These are phyloP conservation scores for Plasmodium fragile DNA, from an alignment of 169 alveolate genomes.

Conservation along the genomic window DNA sequence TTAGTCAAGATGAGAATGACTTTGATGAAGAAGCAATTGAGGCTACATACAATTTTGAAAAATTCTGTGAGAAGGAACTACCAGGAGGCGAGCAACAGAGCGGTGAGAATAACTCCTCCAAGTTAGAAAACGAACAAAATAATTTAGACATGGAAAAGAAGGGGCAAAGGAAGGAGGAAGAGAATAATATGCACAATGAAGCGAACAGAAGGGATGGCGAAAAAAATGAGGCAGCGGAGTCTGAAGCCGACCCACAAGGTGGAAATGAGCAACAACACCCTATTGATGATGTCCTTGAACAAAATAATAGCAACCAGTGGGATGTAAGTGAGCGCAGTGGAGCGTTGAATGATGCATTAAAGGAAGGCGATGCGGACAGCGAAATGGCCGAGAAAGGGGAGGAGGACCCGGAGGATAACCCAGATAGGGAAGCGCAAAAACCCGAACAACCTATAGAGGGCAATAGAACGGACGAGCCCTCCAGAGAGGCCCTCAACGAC, in stretches of 20 bases:
- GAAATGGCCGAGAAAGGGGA: constrained; percentile 23
- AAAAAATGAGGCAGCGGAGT: constrained; percentile 30
- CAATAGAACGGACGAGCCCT: neutral
- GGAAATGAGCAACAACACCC: neutral
- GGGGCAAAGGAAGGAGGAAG: constrained; percentile 65
- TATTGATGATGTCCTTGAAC: constrained; percentile 79
- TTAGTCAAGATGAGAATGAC: constrained; percentile 79
- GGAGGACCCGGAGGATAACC: neutral
- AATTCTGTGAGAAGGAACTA: constrained; percentile 84
- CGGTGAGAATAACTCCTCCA: constrained; percentile 80
- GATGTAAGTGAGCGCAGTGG: constrained; percentile 26
- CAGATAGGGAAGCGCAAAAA: neutral
- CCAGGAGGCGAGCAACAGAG: constrained; percentile 79
- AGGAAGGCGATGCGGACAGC: neutral
- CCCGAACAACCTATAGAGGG: neutral
- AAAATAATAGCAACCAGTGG: constrained; percentile 13
- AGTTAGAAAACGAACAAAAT: constrained; percentile 79
- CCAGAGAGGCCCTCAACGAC: neutral
- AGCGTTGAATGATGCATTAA: neutral
- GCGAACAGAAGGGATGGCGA: constrained; percentile 16
- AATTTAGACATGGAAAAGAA: constrained; percentile 71
- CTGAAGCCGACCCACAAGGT: constrained; percentile 50
- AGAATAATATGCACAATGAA: constrained; percentile 74
- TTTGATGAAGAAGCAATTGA: constrained; percentile 83
- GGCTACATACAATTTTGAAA: constrained; percentile 83